Evolutionary conservation across 2,329 filamentous ascomycete species (phyloP), one percentile per base, ranked within the genome.

Genomic region (Pleurostoma richardsiae): DNA sequence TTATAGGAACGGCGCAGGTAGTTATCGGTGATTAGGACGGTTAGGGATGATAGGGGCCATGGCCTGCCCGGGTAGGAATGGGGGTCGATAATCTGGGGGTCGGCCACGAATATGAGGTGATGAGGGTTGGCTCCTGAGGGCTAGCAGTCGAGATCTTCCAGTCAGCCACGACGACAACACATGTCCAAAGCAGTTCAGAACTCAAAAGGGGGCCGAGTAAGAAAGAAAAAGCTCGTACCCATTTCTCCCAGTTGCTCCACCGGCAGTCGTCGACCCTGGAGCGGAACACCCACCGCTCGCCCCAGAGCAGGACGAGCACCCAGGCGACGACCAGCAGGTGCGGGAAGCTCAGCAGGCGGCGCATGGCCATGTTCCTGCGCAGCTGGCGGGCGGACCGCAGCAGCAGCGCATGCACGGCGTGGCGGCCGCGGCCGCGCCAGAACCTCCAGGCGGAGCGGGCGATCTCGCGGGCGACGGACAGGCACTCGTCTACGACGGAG

Each of bases 161-260:
- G 19, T 19, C 19, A 19, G 19, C 19, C 19, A 19, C 19, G 19
- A 19, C 19, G 19, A 19, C 19, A 19, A 19, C 19, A 19, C 19
- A 19, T 19, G 2, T 19, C 19, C 19, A 19, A 19, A 19, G 19
- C 19, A 19, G 19, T 19, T 19, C 19, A 19, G 19, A 19, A 19
- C 29, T 31, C 42, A 41, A 11, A 47, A 30, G 39, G 29, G 45
- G 38, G 48, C 10, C 36, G 33, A 10, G 40, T 30, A 57, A 40
- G 38, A 46, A 36, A 41, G 44, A 49, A 38, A 46, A 19, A 19
- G 19, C 19, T 19, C 80, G 60, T 74, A 95, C 90, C 91, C 94
- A 99, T 66, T 81, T 77, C 72, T 99, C 94, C 94, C 94, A 99
- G 39, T 79, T 79, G 33, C 80, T 76, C 94, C 94, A 99, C 46